Base-by-base conservation (phyloP, 108 stramenopile species). In the Nitzschia inconspicua region DNA sequence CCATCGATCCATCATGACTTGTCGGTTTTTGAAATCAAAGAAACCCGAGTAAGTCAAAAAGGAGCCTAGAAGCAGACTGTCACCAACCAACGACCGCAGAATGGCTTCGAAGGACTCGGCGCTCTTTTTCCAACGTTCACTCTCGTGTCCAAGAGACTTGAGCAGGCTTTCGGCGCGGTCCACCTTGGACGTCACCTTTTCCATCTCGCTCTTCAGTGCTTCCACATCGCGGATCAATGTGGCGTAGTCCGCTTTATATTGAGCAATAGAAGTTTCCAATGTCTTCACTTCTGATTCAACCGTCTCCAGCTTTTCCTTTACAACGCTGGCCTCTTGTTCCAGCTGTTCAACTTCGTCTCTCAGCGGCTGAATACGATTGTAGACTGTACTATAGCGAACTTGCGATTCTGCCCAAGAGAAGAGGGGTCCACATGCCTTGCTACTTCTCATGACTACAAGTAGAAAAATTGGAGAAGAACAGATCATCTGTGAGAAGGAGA, bases 221-320 rank as follows among this genome's bases (percentile, higher is more conserved):
- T 99, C 97, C 0, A 96, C 97, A 57, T 98, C 95, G 14, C 95
- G 56, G 43, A 99, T 98, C 19, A 97, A 71, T 14, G 68, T 81
- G 3, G 97, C 98, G 63, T 99, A 99, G 68, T 98, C 98, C 30
- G 75, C 66, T 81, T 99, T 98, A 70, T 97, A 95, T 60, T 78
- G 78, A 2, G 81, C 87, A 44, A 99, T 98, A 25, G 94, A 92
- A 23, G 72, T 69, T 61, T 97, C 95, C 9, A 97, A 91, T 8
- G 77, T 67, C 0, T 63, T 72, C 6, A 98, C 87, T 73, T 96
- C 93, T 19, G 67, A 73, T 63, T 92, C 89, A 10, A 95, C 49
- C 13, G 43, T 71, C 26, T 82, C 75, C 63, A 92, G 91, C 57
- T 94, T 54, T 24, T 91, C 77, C 24, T 85, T 79, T 14, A 88